These are phyloP conservation scores for Exophiala dermatitidis DNA, from an alignment of 2,329 filamentous ascomycete genomes.

Conservation along the genomic window DNA sequence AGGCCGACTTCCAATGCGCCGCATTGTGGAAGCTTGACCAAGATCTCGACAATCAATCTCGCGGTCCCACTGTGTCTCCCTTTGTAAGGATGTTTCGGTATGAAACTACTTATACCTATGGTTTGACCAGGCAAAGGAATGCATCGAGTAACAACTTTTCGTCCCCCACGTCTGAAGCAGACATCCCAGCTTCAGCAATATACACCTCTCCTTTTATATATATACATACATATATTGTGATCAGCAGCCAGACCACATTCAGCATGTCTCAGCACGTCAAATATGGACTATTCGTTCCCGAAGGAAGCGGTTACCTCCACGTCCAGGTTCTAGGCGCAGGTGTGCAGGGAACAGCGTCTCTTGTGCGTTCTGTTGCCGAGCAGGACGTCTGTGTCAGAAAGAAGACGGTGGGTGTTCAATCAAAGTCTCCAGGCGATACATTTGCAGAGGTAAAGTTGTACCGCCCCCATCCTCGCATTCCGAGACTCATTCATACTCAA, in stretches of 20 bases:
- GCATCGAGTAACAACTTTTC: neutral
- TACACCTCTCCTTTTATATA: neutral
- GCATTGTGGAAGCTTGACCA: neutral
- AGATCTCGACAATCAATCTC: neutral
- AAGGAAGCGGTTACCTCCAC: slow-evolving; percentile 9
- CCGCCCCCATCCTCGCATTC: slow-evolving; percentile 3
- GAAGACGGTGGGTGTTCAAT: slow-evolving; percentile 5
- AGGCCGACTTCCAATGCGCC: neutral
- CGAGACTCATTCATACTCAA: neutral
- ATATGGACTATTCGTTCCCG: slow-evolving; percentile 13
- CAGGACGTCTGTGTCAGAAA: slow-evolving; percentile 18
- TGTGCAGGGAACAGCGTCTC: neutral
- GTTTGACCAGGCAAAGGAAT: neutral
- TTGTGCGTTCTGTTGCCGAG: slow-evolving; percentile 14
- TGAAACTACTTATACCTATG: neutral
- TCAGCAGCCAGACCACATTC: neutral
- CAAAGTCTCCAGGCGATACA: neutral
- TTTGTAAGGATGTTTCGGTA: neutral
- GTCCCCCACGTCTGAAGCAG: neutral
- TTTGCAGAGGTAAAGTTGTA: slow-evolving; percentile 10
- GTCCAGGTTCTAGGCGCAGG: slow-evolving; percentile 1
- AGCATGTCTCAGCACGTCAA: neutral
- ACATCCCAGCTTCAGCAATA: neutral
- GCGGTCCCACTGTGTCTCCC: neutral
- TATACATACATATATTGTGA: too few species aligned